Conservation (phyloP, 1,284 basidiomycete species). For the Cutaneotrichosporon spelunceum region DNA sequence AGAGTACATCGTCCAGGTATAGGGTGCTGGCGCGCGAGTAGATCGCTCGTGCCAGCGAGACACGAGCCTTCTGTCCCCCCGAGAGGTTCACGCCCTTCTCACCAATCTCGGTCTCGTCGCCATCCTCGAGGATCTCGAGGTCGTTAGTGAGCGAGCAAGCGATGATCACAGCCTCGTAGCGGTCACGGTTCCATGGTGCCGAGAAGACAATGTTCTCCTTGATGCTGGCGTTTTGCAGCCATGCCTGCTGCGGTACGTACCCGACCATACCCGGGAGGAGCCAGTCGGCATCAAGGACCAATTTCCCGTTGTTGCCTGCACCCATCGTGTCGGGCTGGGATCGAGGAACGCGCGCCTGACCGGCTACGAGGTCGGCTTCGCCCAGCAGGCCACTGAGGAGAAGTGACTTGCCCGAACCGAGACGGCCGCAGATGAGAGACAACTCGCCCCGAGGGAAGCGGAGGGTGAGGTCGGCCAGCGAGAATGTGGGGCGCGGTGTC, state of each 20-base stretch:
- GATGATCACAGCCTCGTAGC: conserved; percentile 74
- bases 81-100: conserved; percentile 70
- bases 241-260: conserved; percentile 79
- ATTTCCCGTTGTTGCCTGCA: conserved; percentile 49
- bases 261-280: conserved; percentile 67
- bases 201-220: conserved; percentile 93
- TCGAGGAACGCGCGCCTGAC: conserved; percentile 66
- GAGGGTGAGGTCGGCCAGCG: conserved; percentile 72
- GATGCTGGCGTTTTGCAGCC: conserved; percentile 84
- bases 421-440: conserved; percentile 70
- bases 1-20: conserved; percentile 70
- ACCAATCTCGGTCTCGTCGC: conserved; percentile 69
- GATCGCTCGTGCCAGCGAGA: conserved; percentile 81
- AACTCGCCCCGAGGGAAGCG: conserved; percentile 74
- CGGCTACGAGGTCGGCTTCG: conserved; percentile 79
- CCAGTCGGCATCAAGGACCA: conserved; percentile 62
- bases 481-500: conserved; percentile 73
- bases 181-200: conserved; percentile 69
- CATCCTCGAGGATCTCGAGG: conserved; percentile 86
- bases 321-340: conserved; percentile 76
- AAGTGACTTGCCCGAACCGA: conserved; percentile 73
- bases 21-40: conserved; percentile 85
- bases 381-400: conserved; percentile 77
- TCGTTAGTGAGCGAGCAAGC: conserved; percentile 75
- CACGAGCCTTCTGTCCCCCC: conserved; percentile 93